These are phyloP conservation scores for Neofusicoccum laricinum DNA, from an alignment of 2,329 filamentous ascomycete genomes.

Conservation along the genomic window DNA sequence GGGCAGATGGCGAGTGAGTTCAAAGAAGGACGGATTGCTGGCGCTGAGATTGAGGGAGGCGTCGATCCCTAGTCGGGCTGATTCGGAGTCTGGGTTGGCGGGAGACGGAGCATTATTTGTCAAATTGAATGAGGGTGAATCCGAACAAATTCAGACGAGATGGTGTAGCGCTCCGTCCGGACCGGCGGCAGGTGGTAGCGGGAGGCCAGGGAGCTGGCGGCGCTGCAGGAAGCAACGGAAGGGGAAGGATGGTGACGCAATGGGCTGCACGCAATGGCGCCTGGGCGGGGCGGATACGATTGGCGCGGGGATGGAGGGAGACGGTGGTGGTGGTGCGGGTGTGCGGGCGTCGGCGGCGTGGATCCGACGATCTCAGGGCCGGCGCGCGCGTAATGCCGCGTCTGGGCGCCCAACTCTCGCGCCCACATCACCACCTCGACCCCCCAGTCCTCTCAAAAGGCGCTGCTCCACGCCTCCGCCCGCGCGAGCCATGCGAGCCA, in stretches of 20 bases:
- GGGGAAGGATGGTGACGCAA: too few species aligned
- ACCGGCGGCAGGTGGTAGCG: too few species aligned
- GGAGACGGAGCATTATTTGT: too few species aligned
- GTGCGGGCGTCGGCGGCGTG: neutral
- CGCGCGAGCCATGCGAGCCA: neutral
- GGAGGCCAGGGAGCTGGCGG: too few species aligned
- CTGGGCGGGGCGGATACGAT: too few species aligned
- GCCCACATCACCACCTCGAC: neutral
- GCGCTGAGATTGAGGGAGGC: constrained; percentile 35
- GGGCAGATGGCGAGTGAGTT: constrained; percentile 38
- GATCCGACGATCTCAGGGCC: neutral
- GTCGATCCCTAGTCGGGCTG: constrained; percentile 10
- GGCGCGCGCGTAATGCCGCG: neutral
- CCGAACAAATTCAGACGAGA: too few species aligned
- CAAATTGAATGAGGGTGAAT: too few species aligned
- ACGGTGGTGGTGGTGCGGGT: neutral
- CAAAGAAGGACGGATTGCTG: constrained; percentile 31
- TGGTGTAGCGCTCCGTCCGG: too few species aligned
- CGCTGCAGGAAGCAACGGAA: too few species aligned
- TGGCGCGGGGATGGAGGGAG: too few species aligned
- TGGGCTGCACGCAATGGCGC: too few species aligned
- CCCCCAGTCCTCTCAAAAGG: neutral
- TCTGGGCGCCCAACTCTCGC: neutral
- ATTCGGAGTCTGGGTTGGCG: too few species aligned
- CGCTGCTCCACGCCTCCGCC: neutral